Percentiles rank a stretch among this genome's conserved stretches.
Conservation (phyloP, 1,284 basidiomycete species). For the Mycena sp. region DNA sequence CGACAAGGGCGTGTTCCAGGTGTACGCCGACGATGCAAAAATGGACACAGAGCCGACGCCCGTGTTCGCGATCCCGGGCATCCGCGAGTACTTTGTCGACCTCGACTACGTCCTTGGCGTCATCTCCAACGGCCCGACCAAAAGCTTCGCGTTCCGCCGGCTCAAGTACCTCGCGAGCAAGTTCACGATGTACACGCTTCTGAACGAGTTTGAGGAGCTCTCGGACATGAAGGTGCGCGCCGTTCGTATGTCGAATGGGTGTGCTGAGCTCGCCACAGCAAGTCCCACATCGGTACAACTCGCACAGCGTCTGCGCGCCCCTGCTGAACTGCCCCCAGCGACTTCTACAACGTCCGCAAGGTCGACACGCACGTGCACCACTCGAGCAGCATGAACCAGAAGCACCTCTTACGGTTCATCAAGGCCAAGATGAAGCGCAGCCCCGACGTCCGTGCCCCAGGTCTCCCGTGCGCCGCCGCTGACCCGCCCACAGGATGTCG, state of each 20-base stretch:
- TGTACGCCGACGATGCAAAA: slow-evolving; percentile 29
- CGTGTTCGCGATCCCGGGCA: slow-evolving; percentile 83
- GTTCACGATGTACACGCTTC: slow-evolving; percentile 92
- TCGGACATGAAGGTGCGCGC: slow-evolving; percentile 93
- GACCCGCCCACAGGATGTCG: slow-evolving; percentile 78
- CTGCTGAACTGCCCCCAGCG: slow-evolving; percentile 57
- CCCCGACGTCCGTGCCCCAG: slow-evolving; percentile 63
- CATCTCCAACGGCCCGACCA: slow-evolving; percentile 94
- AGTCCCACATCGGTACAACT: slow-evolving; percentile 32
- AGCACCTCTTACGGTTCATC: slow-evolving; percentile 99
- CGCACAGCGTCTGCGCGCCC: slow-evolving; percentile 58
- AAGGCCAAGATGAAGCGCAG: slow-evolving; percentile 95
- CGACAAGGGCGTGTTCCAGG: slow-evolving; percentile 70
- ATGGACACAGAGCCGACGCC: slow-evolving; percentile 51
- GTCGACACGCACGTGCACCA: slow-evolving; percentile 99
- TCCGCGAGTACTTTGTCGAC: slow-evolving; percentile 96
- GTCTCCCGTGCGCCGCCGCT: neutral
- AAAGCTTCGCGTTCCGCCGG: slow-evolving; percentile 93
- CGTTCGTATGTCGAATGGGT: neutral
- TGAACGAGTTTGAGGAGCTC: slow-evolving; percentile 96
- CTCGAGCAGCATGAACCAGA: slow-evolving; percentile 99
- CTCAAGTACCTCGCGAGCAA: slow-evolving; percentile 96
- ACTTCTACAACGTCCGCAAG: slow-evolving; percentile 99
- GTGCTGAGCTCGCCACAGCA: slow-evolving; percentile 15
- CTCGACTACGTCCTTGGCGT: slow-evolving; percentile 91